A percentile compares a stretch with the other conserved stretches of the same genome.
Evolutionary conservation across 2,329 filamentous ascomycete genomes (phyloP).

Genomic region (Cadophora malorum): DNA sequence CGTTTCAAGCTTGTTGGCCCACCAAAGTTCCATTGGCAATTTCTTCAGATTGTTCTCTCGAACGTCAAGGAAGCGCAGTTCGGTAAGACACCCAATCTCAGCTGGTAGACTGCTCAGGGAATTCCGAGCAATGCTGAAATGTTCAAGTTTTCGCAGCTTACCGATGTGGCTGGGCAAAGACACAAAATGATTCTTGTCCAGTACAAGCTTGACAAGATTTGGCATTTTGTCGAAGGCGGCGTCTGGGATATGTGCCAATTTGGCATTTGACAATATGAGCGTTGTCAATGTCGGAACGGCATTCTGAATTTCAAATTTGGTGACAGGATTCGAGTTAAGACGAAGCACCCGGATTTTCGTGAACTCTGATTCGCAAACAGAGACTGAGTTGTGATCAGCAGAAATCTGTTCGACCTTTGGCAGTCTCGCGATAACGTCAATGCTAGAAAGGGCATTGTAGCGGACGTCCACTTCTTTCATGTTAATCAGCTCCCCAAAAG

Average conservation of each 20-base stretch:
- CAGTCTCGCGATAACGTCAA: slow-evolving; percentile 84
- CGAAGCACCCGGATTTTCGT: slow-evolving; percentile 82
- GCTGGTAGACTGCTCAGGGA: slow-evolving; percentile 81
- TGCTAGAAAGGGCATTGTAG: slow-evolving; percentile 88
- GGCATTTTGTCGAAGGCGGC: slow-evolving; percentile 86
- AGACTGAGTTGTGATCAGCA: slow-evolving; percentile 91
- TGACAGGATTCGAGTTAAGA: slow-evolving; percentile 94
- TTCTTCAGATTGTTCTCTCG: slow-evolving; percentile 92
- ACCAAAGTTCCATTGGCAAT: slow-evolving; percentile 94
- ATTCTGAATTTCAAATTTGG: slow-evolving; percentile 83
- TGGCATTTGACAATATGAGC: slow-evolving; percentile 89
- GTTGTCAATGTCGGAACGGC: slow-evolving; percentile 82
- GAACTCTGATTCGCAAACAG: slow-evolving; percentile 89
- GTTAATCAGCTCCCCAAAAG: slow-evolving; percentile 75
- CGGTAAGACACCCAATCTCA: slow-evolving; percentile 85
- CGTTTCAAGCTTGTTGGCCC: slow-evolving; percentile 86
- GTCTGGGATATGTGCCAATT: slow-evolving; percentile 86
- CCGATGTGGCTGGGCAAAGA: slow-evolving; percentile 87
- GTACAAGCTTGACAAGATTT: slow-evolving; percentile 83
- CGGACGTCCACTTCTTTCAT: slow-evolving; percentile 93
- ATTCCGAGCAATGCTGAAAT: slow-evolving; percentile 94
- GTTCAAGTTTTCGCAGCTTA: slow-evolving; percentile 80
- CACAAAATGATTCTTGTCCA: slow-evolving; percentile 96
- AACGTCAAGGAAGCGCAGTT: slow-evolving; percentile 85
- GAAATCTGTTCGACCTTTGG: slow-evolving; percentile 88